phyloP scores from a whole-genome alignment of 1,139 yeast species.

The Taphrina pruni region DNA sequence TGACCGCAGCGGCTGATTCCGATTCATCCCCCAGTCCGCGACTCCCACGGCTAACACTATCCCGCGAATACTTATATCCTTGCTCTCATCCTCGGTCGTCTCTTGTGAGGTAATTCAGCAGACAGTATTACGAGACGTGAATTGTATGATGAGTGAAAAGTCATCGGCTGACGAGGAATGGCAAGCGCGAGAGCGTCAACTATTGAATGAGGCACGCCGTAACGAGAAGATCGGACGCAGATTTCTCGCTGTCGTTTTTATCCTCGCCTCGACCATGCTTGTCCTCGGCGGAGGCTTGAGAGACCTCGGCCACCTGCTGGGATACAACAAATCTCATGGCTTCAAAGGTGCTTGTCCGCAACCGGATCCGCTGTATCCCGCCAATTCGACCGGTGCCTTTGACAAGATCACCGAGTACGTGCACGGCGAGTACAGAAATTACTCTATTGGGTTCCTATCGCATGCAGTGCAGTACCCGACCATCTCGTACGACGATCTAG shows the following conservation, averaged over 20 bases:
- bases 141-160: not conserved
- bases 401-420: constrained; percentile 11
- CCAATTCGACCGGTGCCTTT: constrained; percentile 18
- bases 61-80: not conserved
- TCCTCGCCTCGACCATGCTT: not conserved
- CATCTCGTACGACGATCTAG: constrained; percentile 62
- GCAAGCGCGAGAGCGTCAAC: not conserved
- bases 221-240: not conserved
- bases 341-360: constrained; percentile 11
- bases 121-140: no score
- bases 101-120: not conserved
- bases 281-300: not conserved
- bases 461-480: constrained; percentile 58
- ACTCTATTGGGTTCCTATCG: constrained; percentile 21
- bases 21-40: not conserved
- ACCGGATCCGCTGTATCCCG: constrained; percentile 13
- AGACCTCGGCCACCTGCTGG: not conserved
- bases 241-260: not conserved
- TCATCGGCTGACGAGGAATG: not conserved
- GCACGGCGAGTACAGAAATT: constrained; percentile 15
- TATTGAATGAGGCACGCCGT: not conserved
- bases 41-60: no score
- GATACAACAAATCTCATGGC: not conserved
- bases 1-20: not conserved
- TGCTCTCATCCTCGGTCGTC: not conserved